phyloP scores from a whole-genome alignment of 495 filamentous ascomycete genomes.

The Neurospora intermedia region DNA sequence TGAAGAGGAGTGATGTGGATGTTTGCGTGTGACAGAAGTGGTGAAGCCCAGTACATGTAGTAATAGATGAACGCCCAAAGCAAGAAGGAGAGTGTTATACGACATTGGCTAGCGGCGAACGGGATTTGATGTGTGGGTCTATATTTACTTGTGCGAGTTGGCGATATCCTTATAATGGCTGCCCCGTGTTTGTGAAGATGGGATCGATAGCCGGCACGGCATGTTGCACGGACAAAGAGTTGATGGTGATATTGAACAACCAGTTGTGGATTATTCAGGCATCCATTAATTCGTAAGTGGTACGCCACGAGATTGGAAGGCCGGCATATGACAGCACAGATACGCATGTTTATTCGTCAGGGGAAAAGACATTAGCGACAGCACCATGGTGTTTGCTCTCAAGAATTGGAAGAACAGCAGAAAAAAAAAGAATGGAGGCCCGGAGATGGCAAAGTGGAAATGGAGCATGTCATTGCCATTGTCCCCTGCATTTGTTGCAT shows the following conservation, averaged over 20 bases:
- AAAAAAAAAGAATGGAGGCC: not conserved
- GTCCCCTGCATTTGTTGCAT: not conserved
- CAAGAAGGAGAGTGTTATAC: not conserved
- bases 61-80: not conserved
- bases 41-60: not conserved
- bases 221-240: not conserved
- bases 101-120: not conserved
- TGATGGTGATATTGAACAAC: not conserved
- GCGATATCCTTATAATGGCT: not conserved
- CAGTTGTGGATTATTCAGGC: not conserved
- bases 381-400: not conserved
- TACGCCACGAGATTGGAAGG: not conserved
- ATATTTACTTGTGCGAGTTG: not conserved
- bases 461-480: not conserved
- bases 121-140: not conserved
- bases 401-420: not conserved
- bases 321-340: not conserved
- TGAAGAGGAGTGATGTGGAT: conserved; percentile 3
- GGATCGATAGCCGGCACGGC: not conserved
- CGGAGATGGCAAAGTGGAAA: not conserved
- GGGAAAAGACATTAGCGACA: not conserved
- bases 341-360: not conserved
- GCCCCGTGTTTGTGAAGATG: not conserved
- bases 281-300: not conserved
- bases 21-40: not conserved